Percentiles rank a stretch among this genome's conserved stretches.
Conservation (phyloP, 1,284 basidiomycete species). For the Irpex sp. region DNA sequence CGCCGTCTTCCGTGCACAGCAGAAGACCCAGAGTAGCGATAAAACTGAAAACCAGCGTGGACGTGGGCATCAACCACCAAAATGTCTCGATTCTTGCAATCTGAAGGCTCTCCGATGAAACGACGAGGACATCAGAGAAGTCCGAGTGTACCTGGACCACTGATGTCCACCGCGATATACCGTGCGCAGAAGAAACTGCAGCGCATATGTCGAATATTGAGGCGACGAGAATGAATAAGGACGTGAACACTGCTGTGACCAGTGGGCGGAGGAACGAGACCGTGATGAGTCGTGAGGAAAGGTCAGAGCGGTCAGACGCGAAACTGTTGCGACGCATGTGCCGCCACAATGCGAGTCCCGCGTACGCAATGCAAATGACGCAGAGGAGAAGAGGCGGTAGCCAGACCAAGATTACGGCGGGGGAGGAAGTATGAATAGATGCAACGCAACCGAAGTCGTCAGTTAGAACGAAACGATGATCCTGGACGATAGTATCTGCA, state of each 20-base stretch:
- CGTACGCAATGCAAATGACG: slow-evolving; percentile 36
- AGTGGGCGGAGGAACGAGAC: slow-evolving; percentile 41
- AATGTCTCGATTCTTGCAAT: slow-evolving; percentile 23
- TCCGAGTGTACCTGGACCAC: slow-evolving; percentile 34
- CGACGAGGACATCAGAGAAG: slow-evolving; percentile 23
- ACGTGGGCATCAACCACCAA: slow-evolving; percentile 40
- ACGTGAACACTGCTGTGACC: slow-evolving; percentile 29
- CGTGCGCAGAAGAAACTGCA: slow-evolving; percentile 33
- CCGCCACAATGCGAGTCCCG: slow-evolving; percentile 28
- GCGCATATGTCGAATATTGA: slow-evolving; percentile 35
- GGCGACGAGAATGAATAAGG: slow-evolving; percentile 31
- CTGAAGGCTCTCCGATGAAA: slow-evolving; percentile 12
- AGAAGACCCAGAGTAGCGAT: slow-evolving; percentile 19
- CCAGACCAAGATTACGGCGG: slow-evolving; percentile 54
- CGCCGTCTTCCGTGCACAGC: slow-evolving; percentile 21
- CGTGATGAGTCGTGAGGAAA: slow-evolving; percentile 20
- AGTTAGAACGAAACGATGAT: slow-evolving; percentile 66
- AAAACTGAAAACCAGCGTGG: slow-evolving; percentile 36
- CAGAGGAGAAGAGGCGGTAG: slow-evolving; percentile 52
- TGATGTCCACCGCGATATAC: slow-evolving; percentile 28
- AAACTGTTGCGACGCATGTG: slow-evolving; percentile 33
- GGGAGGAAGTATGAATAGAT: slow-evolving; percentile 49
- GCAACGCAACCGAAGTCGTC: slow-evolving; percentile 63
- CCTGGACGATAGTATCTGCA: slow-evolving; percentile 61
- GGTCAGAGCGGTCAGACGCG: slow-evolving; percentile 24